Conservation (phyloP, 495 filamentous ascomycete species). For the Neohortaea acidophila region DNA sequence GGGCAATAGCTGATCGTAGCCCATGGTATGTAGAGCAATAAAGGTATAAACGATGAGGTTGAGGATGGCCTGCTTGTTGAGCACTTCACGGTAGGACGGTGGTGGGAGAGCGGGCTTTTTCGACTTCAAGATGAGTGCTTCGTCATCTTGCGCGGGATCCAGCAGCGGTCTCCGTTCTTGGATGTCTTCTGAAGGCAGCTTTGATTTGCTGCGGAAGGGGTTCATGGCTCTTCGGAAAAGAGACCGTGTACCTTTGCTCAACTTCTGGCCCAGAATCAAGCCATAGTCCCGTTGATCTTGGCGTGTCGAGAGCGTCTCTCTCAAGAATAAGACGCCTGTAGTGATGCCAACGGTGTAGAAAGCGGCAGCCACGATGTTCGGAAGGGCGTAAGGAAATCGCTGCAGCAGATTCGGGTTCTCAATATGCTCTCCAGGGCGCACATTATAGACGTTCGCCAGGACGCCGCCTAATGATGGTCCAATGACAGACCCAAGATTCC, state of each 20-base stretch:
- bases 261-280: conserved; percentile 42
- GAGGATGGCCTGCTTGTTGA: conserved; percentile 58
- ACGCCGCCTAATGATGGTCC: conserved; percentile 78
- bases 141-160: conserved; percentile 4
- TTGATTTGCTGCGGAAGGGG: too few relatives aligned
- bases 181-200: background rate
- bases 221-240: too few relatives aligned
- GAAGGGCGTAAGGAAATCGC: conserved; percentile 63
- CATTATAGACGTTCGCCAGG: conserved; percentile 58
- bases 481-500: conserved; percentile 72
- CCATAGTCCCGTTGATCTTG: conserved; percentile 53
- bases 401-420: conserved; percentile 43
- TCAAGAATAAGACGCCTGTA: conserved; percentile 56
- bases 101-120: conserved; percentile 19
- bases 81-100: conserved; percentile 45
- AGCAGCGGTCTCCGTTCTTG: conserved; percentile 23
- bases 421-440: conserved; percentile 47
- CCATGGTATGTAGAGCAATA: conserved; percentile 59
- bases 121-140: background rate
- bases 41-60: conserved; percentile 63
- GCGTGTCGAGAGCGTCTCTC: conserved; percentile 59
- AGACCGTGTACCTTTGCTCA: too few relatives aligned
- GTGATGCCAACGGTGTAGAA: conserved; percentile 61
- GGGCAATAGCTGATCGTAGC: conserved; percentile 66
- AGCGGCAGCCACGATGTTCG: conserved; percentile 57